Base-by-base conservation (phyloP, 2,329 filamentous ascomycete species). In the Didymella segeticola region DNA sequence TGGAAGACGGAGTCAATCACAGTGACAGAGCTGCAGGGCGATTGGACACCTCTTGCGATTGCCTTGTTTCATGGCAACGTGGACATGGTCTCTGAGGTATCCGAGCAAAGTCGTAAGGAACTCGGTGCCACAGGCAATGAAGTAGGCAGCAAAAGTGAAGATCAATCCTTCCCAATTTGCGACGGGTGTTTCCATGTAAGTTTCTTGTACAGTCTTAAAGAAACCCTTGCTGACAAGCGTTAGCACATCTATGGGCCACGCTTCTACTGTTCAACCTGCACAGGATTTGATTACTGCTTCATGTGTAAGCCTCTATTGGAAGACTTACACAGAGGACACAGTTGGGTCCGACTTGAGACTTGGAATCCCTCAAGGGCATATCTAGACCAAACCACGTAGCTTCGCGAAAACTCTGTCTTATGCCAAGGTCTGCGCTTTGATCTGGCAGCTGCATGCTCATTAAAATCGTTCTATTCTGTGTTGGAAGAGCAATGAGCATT, bases 11-110 rank as follows among this genome's bases (percentile, higher is more conserved):
- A 50, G 9, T 25, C n/a, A 25, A 30, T 61, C 22, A 37, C 15
- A 19, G 36, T 55, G 9, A 4, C 39, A 0, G 22, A 48, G 34
- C 15, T 42, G 8, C 26, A 47, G 19, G 49, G 49, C 9, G 2
- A 48, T 12, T 63, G 61, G 61, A 53, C 29, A 19, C 58, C 61
- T 29, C 6, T 53, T 2, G 26, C 43, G 17, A 55, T 63, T 11
- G 58, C 58, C 20, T 14, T 52, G 11, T 60, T 57, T n/a, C 60
- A 62, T 22, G 49, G 47, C n/a, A 31, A 57, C 20, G 19, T 23
- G 15, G 23, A 52, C 2, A 58, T 55, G 39, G 11, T 57, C 11
- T 43, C 50, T 12, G 31, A 46, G 2, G 15, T 58, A 15, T 56
- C 55, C 3, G 14, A 27, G 12, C 7, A 22, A 8, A 42, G 42